Evolutionary conservation across 768 basidiomycete species (phyloP), one percentile per base, ranked within the genome.

Genomic region (Exidia glandulosa): DNA sequence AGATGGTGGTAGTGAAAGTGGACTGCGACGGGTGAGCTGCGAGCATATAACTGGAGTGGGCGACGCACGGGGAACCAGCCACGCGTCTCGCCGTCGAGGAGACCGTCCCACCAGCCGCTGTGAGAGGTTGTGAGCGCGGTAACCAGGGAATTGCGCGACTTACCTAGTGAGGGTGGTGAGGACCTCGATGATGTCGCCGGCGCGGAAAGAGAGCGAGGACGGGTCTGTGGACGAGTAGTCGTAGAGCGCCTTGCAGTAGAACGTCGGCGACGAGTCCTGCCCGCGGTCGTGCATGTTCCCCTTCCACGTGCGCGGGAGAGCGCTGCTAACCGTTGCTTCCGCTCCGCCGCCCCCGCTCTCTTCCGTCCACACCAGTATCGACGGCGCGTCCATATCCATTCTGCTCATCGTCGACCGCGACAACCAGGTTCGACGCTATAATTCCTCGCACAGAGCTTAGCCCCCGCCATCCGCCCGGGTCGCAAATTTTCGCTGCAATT

Each of bases 41-140:
- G 25, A 54, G 50, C 25, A 25, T 27, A 2, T 14, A 27, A 25
- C 94, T 76, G 95, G 97, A 75, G 97, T 98, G 65, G n/a, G n/a
- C n/a, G 89, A 91, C 27, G 95, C 27, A 54, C 50, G 25, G 50
- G 95, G 72, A 99, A 95, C 92, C 92, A 95, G 60, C 95, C 95
- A 57, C 95, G 84, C 70, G 89, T 86, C 59, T 91, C 88, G 50
- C 50, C 50, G 55, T 86, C 83, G 25, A 96, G 79, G 61, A 96
- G 76, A 3, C 95, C 95, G 70, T 99, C 95, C 96, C 94, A 97
- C 95, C 95, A 99, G 16, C 95, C 95, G 30, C 50, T 54, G 25
- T 54, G 25, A 9, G 50, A 14, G 25, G 14, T n/a, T n/a, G n/a
- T n/a, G n/a, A 25, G 50, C 5, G 41, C 19, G 5, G 41, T 45